These are phyloP conservation scores for Ampelomyces quisqualis DNA, from an alignment of 2,329 filamentous ascomycete species.

Conservation along the genomic window DNA sequence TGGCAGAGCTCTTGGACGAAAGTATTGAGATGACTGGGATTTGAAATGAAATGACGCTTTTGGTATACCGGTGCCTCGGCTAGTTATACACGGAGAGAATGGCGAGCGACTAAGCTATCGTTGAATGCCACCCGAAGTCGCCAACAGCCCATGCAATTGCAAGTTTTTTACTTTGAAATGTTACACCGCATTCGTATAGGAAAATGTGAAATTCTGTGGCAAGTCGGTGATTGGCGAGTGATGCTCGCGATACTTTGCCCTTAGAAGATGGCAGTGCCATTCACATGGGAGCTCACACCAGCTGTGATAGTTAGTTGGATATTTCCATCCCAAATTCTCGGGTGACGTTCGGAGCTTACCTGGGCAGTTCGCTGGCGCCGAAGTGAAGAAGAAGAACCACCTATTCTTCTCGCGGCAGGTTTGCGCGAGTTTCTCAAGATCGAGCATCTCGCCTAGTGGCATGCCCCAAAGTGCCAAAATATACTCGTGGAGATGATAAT, in stretches of 20 bases:
- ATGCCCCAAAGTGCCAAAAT: constrained; percentile 46
- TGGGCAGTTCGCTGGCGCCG: constrained; percentile 59
- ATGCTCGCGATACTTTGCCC: not conserved
- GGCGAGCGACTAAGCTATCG: too few relatives aligned
- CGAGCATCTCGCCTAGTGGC: constrained; percentile 46
- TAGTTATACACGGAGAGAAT: too few relatives aligned
- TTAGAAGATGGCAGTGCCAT: constrained; percentile 46
- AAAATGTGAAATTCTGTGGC: too few relatives aligned
- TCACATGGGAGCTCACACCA: constrained; percentile 48
- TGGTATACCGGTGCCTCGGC: not conserved
- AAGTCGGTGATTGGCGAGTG: not conserved
- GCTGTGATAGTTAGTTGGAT: constrained; percentile 21
- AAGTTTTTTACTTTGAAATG: too few relatives aligned
- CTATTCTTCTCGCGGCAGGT: constrained; percentile 58
- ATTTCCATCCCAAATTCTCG: not conserved
- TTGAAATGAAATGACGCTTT: not conserved
- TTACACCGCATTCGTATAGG: too few relatives aligned
- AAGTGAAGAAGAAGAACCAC: constrained; percentile 65
- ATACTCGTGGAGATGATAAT: constrained; percentile 41
- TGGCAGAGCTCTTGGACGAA: constrained; percentile 22
- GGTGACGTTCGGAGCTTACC: constrained; percentile 47
- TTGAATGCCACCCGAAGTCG: too few relatives aligned
- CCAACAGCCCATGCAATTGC: too few relatives aligned
- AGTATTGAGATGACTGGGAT: constrained; percentile 12
- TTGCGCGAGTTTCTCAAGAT: constrained; percentile 54